phyloP scores from a whole-genome alignment of 495 filamentous ascomycete genomes.

The Hypoxylon subgilvum region DNA sequence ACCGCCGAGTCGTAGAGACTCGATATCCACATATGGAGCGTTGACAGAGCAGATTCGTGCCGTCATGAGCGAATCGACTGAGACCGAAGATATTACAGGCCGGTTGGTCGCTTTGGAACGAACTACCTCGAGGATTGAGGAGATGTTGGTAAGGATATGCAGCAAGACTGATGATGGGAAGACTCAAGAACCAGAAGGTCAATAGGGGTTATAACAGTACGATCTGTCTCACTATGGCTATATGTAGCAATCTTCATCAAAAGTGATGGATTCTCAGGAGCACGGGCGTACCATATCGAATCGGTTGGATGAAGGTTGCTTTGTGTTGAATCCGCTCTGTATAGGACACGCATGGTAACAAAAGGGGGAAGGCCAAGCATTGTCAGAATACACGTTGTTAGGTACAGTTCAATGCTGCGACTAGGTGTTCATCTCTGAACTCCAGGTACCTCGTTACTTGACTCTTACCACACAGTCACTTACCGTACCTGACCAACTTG shows the following conservation, averaged over 20 bases:
- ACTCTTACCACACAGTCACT: no score
- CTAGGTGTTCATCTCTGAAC: no score
- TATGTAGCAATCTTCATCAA: constrained; percentile 35
- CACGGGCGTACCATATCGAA: constrained; percentile 7
- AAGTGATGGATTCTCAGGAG: constrained; percentile 44
- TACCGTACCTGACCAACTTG: no score
- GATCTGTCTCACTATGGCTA: background rate
- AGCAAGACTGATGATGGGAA: background rate
- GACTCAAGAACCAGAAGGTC: constrained; percentile 1
- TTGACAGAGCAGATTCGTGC: constrained; percentile 47
- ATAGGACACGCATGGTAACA: background rate
- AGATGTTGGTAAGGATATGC: constrained; percentile 42
- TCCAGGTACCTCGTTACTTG: no score
- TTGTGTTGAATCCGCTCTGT: background rate
- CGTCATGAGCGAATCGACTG: constrained; percentile 48
- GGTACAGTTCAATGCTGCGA: no score
- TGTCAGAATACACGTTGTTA: background rate
- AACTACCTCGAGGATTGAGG: constrained; percentile 47
- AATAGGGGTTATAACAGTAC: background rate
- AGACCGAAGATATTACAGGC: constrained; percentile 41
- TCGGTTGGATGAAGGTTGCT: background rate
- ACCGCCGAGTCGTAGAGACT: constrained; percentile 50
- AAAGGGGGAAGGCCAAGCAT: no score
- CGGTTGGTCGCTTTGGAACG: constrained; percentile 50
- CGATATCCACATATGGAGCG: constrained; percentile 50